Base-by-base conservation (phyloP, 2,329 filamentous ascomycete species). In the Passalora sequoiae region DNA sequence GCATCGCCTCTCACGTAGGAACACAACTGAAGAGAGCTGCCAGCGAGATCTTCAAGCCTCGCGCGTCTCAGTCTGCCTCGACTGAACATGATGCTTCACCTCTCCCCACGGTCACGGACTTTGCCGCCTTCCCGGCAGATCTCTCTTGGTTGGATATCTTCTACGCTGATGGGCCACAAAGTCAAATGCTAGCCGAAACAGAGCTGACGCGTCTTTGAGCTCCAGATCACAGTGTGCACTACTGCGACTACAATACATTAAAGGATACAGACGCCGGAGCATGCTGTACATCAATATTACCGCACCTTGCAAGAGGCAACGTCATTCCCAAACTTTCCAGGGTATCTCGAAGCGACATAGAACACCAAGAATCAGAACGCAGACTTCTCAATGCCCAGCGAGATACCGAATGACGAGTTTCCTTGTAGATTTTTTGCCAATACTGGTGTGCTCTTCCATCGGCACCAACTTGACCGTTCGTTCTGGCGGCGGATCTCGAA, bases 11-110 rank as follows among this genome's bases (percentile, higher is more conserved):
- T 32, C 76, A 75, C 9, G 85, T 86, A 2, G 76, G 84, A 47
- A 75, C 74, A 3, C 86, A 92, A 63, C 83, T 94, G 12, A 81
- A 81, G 54, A 79, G 78, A 6, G 85, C 92, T 13, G 86, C 87
- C 22, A 51, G n/a, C 79, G 85, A 57, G 84, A 89, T 60, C 9
- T 59, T 60, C 46, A 45, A 45, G 6, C 29, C 54, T 22, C 42
- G 39, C 12, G 15, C 29, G 4, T 17, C 44, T 7, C 37, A 44
- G 8, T 24, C 46, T 9, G 40, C 38, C 7, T 42, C 38, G 20
- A 44, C 36, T 12, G 32, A n/a, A n/a, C n/a, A n/a, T n/a, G n/a
- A n/a, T n/a, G n/a, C 4, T n/a, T 50, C 49, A 17, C 36, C 38
- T 6, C 38, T 49, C 21, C 48, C 51, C 35, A 51, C 50, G 19